A percentile compares a stretch with the other conserved stretches of the same genome.
These are phyloP conservation scores for Castanea sativa DNA, from an alignment of 306 rosid genomes.

Conservation along the genomic window DNA sequence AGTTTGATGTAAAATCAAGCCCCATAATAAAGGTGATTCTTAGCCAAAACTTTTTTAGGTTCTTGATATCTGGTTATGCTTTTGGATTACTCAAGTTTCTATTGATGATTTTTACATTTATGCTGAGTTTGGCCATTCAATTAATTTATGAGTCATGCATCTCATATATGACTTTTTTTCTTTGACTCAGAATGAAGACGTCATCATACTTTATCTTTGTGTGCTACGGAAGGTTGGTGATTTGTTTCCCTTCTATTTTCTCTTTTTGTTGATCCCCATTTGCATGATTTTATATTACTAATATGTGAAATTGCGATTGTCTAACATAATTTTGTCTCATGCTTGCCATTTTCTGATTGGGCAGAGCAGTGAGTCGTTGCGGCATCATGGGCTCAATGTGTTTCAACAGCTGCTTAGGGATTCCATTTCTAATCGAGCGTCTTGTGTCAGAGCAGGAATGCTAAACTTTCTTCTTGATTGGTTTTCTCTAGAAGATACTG, in stretches of 20 bases:
- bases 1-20: slow-evolving; percentile 64
- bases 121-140: slow-evolving; percentile 10
- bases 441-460: slow-evolving; percentile 98
- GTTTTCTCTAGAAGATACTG: slow-evolving; percentile 81
- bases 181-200: slow-evolving; percentile 86
- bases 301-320: not conserved
- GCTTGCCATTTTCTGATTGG: slow-evolving; percentile 68
- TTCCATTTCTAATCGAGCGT: slow-evolving; percentile 90
- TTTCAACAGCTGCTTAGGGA: slow-evolving; percentile 83
- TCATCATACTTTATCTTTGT: slow-evolving; percentile 67
- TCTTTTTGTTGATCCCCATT: slow-evolving; percentile 9
- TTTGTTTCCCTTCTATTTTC: slow-evolving; percentile 28
- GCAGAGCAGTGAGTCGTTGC: slow-evolving; percentile 96
- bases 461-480: slow-evolving; percentile 93
- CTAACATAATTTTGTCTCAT: slow-evolving; percentile 32
- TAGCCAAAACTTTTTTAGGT: slow-evolving; percentile 25
- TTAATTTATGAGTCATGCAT: slow-evolving; percentile 9
- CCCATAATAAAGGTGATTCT: slow-evolving; percentile 81
- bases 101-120: slow-evolving; percentile 1
- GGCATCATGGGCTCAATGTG: slow-evolving; percentile 69
- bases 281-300: not conserved
- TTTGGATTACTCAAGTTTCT: slow-evolving; percentile 14
- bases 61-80: slow-evolving; percentile 1
- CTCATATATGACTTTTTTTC: slow-evolving; percentile 19
- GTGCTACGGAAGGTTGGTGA: slow-evolving; percentile 82